Base-by-base conservation (phyloP, 345 rosid species). In the Citrus sp. region DNA sequence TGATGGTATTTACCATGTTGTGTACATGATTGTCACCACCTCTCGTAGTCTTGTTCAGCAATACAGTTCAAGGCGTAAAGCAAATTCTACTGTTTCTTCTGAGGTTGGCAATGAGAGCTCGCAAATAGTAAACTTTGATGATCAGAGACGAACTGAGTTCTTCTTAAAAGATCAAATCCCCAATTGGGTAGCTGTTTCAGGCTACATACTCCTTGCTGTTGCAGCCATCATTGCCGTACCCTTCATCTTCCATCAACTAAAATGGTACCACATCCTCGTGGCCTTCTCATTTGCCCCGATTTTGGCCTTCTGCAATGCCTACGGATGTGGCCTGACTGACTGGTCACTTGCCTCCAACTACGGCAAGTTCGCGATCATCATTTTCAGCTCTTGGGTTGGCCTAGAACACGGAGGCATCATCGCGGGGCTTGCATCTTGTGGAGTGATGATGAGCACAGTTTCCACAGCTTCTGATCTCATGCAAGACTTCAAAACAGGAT, bases 381-480 rank as follows among this genome's bases (percentile, higher is more conserved):
- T 91, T 51, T 92, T 93, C 78, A 90, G 97, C 75, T 83, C 94
- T 16, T 94, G 95, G 98, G 93, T 89, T 40, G 97, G 97, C 27
- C 80, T 85, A 0, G 84, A 82, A 18, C 61, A 84, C 3, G 97
- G 98, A 0, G 98, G 98, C 2, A 77, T 94, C 72, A 65, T 94
- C 1, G 98, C 97, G 0, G 98, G 98, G 4, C 89, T 94, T 14
- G 97, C 90, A 1, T 76, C 97, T 58, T 94, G 98, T 66, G 96
- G 97, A 32, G 97, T 94, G 75, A 94, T 94, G 98, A 94, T 94
- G 97, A 92, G 87, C 84, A 94, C 92, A n/a, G 98, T 94, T n/a
- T 90, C 98, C 1, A 94, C 98, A 28, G 98, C 96, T 9, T 90
- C 98, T 16, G 98, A 94, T 81, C 89, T 94, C 7, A 94, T 91